These are phyloP conservation scores for Aspergillus unguis DNA, from an alignment of 2,329 filamentous ascomycete species.

Conservation along the genomic window DNA sequence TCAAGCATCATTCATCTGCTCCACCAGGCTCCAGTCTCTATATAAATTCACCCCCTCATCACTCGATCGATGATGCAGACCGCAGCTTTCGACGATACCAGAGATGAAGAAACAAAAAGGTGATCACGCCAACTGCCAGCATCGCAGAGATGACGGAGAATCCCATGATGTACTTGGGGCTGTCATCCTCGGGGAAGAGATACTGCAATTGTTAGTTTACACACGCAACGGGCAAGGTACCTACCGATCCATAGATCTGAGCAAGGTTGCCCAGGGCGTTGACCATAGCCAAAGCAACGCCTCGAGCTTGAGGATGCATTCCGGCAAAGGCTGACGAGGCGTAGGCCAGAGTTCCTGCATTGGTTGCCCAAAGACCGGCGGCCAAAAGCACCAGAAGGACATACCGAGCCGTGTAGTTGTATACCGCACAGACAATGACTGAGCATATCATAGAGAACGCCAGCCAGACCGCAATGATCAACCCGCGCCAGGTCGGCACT, in stretches of 20 bases:
- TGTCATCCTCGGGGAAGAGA: background rate
- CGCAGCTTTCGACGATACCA: too few species aligned
- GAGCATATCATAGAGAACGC: background rate
- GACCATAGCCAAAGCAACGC: background rate
- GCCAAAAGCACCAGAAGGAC: conserved; percentile 6
- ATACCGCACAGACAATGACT: background rate
- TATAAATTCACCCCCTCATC: too few species aligned
- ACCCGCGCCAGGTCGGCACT: background rate
- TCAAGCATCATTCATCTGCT: too few species aligned
- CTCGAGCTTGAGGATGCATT: background rate
- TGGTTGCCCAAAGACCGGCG: conserved; percentile 1
- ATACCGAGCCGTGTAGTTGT: background rate
- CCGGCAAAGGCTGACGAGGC: background rate
- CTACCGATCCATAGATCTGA: background rate
- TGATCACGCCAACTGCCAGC: background rate
- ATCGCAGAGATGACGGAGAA: conserved; percentile 1
- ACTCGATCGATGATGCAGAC: too few species aligned
- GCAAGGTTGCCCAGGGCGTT: conserved; percentile 2
- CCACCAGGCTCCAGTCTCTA: too few species aligned
- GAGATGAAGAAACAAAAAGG: background rate
- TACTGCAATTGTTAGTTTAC: background rate
- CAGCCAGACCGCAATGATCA: background rate
- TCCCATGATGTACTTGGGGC: background rate
- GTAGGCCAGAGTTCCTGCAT: background rate
- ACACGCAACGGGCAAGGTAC: too few species aligned